Conservation (phyloP, 1,284 basidiomycete species). For the Phellinidium pouzarii region DNA sequence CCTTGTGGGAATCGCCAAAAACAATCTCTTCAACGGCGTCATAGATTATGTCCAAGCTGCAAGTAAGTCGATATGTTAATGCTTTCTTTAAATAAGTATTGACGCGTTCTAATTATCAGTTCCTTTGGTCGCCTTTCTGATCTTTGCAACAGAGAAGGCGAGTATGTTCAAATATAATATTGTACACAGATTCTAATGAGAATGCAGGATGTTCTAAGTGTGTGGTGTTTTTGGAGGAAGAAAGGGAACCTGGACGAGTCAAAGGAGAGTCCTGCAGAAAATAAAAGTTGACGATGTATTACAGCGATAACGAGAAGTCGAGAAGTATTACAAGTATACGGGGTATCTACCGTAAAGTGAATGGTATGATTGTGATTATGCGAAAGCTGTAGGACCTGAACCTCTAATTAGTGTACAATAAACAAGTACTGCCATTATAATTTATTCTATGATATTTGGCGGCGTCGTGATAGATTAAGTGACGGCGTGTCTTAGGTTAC, state of each 20-base stretch:
- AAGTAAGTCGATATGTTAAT: conserved; percentile 12
- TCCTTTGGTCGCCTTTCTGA: conserved; percentile 17
- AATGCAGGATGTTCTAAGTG: conserved; percentile 13
- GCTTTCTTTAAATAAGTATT: neutral
- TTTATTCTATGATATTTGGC: no score
- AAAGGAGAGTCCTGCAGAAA: neutral
- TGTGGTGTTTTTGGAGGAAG: conserved; percentile 17
- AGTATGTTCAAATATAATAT: neutral
- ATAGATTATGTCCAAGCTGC: conserved; percentile 17
- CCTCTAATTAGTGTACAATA: conserved; percentile 1
- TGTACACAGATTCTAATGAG: neutral
- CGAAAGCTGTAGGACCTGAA: neutral
- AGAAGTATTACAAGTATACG: neutral
- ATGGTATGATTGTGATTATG: neutral
- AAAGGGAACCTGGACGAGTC: neutral
- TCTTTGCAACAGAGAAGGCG: conserved; percentile 15
- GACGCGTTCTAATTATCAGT: conserved; percentile 5
- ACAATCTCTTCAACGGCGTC: conserved; percentile 17
- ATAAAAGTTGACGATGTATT: neutral
- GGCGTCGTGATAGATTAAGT: conserved; percentile 10
- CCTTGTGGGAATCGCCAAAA: conserved; percentile 14
- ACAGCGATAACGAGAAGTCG: neutral
- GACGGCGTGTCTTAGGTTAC: conserved; percentile 3
- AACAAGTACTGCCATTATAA: neutral
- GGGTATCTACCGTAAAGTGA: conserved; percentile 10